Evolutionary conservation across 2,329 filamentous ascomycete species (phyloP).

Genomic region (Penicillium sp.): DNA sequence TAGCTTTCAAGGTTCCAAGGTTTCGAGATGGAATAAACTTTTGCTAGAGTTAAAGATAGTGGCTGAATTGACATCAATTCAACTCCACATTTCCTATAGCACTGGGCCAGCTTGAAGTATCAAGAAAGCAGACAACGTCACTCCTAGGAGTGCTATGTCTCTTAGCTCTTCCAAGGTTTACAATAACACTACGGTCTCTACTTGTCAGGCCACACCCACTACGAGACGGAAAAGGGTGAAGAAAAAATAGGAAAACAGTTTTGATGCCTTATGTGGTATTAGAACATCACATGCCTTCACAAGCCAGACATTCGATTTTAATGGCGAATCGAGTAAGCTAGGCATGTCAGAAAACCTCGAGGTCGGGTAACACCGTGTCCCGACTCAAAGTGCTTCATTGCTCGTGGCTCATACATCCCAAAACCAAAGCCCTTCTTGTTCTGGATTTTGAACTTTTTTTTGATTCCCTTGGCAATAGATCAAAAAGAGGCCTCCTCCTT

Average conservation of each 20-base stretch:
- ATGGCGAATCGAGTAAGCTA: conserved; percentile 39
- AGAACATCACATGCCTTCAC: conserved; percentile 41
- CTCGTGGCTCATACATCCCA: conserved; percentile 48
- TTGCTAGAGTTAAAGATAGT: too few species aligned
- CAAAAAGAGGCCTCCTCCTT: conserved; percentile 30
- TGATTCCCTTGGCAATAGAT: conserved; percentile 32
- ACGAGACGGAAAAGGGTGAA: neutral
- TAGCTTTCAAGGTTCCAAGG: too few species aligned
- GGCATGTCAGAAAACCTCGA: conserved; percentile 37
- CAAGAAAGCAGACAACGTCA: too few species aligned
- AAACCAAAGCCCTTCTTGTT: conserved; percentile 35
- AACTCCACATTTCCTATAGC: too few species aligned
- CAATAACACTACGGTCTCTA: neutral
- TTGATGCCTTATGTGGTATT: conserved; percentile 42
- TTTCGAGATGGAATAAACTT: neutral
- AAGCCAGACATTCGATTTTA: conserved; percentile 35
- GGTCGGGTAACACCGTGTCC: conserved; percentile 16
- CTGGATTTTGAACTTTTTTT: conserved; percentile 36
- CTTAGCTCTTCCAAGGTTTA: neutral
- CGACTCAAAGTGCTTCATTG: conserved; percentile 40
- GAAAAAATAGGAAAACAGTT: conserved; percentile 34
- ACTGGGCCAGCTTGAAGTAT: neutral
- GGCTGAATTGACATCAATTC: too few species aligned
- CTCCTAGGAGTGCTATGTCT: too few species aligned
- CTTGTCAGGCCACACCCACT: neutral